A percentile compares a stretch with the other conserved stretches of the same genome.
Conservation (phyloP, 257 asterid genomes). For the Ophiorrhiza pumila region DNA sequence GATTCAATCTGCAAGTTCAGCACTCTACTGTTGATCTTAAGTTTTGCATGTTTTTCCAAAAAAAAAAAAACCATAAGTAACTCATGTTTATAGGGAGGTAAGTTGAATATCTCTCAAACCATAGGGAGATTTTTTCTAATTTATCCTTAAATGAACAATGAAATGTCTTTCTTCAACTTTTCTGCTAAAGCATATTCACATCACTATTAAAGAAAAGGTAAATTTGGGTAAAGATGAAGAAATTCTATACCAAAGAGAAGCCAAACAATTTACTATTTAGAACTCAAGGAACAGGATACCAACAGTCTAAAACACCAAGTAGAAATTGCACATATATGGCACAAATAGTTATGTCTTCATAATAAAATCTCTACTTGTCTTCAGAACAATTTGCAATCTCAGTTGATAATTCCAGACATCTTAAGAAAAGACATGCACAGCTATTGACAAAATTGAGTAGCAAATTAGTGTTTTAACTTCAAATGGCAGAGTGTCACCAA, state of each 20-base stretch:
- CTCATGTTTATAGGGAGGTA: too few species aligned
- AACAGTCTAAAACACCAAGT: not conserved
- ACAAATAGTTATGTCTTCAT: not conserved
- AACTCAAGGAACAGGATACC: not conserved
- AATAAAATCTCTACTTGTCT: not conserved
- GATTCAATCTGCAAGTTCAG: too few species aligned
- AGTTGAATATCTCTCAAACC: too few species aligned
- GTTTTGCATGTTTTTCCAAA: too few species aligned
- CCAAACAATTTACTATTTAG: not conserved
- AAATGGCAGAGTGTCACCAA: not conserved
- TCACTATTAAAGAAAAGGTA: not conserved
- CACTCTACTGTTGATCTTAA: too few species aligned
- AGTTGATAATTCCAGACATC: not conserved
- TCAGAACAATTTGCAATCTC: not conserved
- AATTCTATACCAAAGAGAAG: not conserved
- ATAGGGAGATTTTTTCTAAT: too few species aligned
- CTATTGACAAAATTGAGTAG: not conserved
- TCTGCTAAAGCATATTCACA: too few species aligned
- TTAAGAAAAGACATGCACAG: not conserved
- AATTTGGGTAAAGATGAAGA: not conserved
- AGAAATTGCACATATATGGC: not conserved
- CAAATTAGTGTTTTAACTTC: conserved; percentile 5
- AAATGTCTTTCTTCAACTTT: not conserved
- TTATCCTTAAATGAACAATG: not conserved
- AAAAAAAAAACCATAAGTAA: too few species aligned